A percentile compares a stretch with the other conserved stretches of the same genome.
Evolutionary conservation across 768 basidiomycete genomes (phyloP).

Genomic region (Phylloporus sp.): DNA sequence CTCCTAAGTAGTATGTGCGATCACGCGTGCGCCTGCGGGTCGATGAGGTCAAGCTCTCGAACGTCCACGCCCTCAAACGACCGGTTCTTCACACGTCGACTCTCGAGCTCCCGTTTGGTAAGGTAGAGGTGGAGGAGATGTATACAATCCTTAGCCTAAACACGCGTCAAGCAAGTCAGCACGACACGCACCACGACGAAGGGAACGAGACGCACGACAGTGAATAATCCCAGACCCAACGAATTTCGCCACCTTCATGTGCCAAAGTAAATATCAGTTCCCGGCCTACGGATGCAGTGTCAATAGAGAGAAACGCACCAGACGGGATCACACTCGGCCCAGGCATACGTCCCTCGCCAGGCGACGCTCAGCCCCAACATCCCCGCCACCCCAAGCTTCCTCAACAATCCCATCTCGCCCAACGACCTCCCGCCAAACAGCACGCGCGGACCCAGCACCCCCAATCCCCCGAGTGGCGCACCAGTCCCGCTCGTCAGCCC

Average conservation of each 20-base stretch:
- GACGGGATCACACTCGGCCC: slow-evolving; percentile 67
- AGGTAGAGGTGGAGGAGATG: slow-evolving; percentile 66
- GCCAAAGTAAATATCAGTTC: too few species aligned
- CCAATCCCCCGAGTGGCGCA: slow-evolving; percentile 1
- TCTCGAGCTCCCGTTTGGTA: slow-evolving; percentile 66
- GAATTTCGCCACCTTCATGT: slow-evolving; percentile 71
- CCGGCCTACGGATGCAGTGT: background rate
- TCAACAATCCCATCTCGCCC: slow-evolving; percentile 16
- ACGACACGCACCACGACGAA: too few species aligned
- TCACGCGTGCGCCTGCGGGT: slow-evolving; percentile 20
- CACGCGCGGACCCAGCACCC: slow-evolving; percentile 9
- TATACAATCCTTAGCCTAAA: slow-evolving; percentile 61
- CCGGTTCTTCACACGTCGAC: slow-evolving; percentile 59
- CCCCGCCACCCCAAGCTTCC: slow-evolving; percentile 25
- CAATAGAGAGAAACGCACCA: slow-evolving; percentile 42
- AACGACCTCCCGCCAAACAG: slow-evolving; percentile 15
- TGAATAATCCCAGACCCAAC: slow-evolving; percentile 62
- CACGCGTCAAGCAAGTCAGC: background rate
- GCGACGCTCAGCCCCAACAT: slow-evolving; percentile 42
- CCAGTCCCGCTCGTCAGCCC: slow-evolving; percentile 12
- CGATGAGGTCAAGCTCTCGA: slow-evolving; percentile 60
- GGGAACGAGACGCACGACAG: slow-evolving; percentile 42
- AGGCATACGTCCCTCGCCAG: slow-evolving; percentile 54
- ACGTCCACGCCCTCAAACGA: slow-evolving; percentile 73
- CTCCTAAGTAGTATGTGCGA: too few species aligned